phyloP scores from a whole-genome alignment of 1,139 yeast genomes.

The Scheffersomyces segobiensis region DNA sequence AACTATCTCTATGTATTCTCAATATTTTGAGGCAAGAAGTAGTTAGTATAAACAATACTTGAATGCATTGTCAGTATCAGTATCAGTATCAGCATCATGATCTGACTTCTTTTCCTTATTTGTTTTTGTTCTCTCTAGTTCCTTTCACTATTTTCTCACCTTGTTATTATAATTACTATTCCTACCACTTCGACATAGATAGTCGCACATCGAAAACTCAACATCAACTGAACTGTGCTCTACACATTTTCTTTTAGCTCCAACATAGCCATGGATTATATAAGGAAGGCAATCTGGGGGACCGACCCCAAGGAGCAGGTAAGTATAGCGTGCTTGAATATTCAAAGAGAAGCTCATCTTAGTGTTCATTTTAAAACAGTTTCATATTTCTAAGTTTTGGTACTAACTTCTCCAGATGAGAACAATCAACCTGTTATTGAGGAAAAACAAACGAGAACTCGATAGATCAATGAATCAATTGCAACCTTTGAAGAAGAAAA shows the following conservation, averaged over 20 bases:
- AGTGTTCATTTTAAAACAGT: no score
- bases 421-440: constrained; percentile 75
- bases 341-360: neutral
- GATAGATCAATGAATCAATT: constrained; percentile 76
- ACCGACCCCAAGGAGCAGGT: constrained; percentile 93
- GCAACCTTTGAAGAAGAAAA: constrained; percentile 64
- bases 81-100: no score
- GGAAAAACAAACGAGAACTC: constrained; percentile 82
- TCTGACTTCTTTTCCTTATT: neutral
- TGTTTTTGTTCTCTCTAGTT: neutral
- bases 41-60: neutral
- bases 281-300: constrained; percentile 89
- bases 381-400: neutral
- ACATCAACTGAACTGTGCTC: neutral
- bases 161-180: no score
- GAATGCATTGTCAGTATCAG: neutral
- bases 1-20: no score
- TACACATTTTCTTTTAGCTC: neutral
- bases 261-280: constrained; percentile 53
- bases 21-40: no score
- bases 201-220: neutral
- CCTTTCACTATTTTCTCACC: neutral
- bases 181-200: neutral
- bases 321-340: constrained; percentile 19
- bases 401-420: constrained; percentile 54